Evolutionary conservation across 139 green algal genomes (phyloP).

Genomic region (Dunaliella primolecta): DNA sequence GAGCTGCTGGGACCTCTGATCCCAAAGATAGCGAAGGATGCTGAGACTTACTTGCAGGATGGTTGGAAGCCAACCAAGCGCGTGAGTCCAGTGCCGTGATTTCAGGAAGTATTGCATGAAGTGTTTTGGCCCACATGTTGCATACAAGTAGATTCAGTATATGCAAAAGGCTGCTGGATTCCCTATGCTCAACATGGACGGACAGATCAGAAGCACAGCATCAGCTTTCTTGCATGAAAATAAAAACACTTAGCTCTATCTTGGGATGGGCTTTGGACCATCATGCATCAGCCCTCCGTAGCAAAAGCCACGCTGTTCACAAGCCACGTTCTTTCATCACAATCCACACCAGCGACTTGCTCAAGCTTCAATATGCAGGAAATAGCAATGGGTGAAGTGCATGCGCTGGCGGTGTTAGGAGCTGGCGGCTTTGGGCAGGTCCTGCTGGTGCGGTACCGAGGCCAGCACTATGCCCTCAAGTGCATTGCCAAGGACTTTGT

Average conservation of each 20-base stretch:
- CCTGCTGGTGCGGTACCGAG: slow-evolving; percentile 65
- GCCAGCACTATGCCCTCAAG: slow-evolving; percentile 75
- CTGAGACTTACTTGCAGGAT: slow-evolving; percentile 2
- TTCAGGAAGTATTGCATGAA: too few species aligned
- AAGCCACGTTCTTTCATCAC: not conserved
- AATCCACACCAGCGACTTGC: not conserved
- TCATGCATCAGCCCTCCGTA: too few species aligned
- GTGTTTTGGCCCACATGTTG: too few species aligned
- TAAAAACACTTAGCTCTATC: too few species aligned
- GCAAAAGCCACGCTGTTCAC: not conserved
- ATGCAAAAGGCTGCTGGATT: too few species aligned
- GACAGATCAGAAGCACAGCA: too few species aligned
- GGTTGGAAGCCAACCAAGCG: not conserved
- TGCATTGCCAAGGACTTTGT: slow-evolving; percentile 80
- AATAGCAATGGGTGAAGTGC: slow-evolving; percentile 39
- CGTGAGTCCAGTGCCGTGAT: too few species aligned
- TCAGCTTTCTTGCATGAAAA: too few species aligned
- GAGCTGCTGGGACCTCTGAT: slow-evolving; percentile 34
- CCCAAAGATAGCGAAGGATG: not conserved
- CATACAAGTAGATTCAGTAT: too few species aligned
- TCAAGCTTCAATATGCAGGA: not conserved
- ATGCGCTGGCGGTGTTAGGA: slow-evolving; percentile 73
- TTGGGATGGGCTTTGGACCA: too few species aligned
- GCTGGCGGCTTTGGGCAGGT: slow-evolving; percentile 86
- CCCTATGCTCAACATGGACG: too few species aligned